Base-by-base conservation (phyloP, 495 filamentous ascomycete genomes). In the Penicillium dipodomyicola region DNA sequence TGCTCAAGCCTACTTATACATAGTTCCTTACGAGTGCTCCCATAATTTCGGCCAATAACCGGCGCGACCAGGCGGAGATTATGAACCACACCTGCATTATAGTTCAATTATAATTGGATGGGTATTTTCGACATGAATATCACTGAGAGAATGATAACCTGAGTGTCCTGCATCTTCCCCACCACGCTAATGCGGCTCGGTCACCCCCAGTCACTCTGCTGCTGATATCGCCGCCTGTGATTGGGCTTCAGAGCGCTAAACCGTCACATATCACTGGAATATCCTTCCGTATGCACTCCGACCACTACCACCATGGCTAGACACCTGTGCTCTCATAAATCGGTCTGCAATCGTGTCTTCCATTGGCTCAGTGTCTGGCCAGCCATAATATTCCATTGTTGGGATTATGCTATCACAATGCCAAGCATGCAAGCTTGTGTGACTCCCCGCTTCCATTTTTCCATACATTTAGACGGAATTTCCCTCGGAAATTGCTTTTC, bases 181-280 rank as follows among this genome's bases (percentile, higher is more conserved):
- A 57, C 56, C 47, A 29, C 64, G 61, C 66, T 69, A 69, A 69
- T 69, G 66, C 66, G 49, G 66, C 35, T 59, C 52, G 40, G 45
- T 69, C 66, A 69, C 65, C 9, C 52, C 57, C 32, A 58, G 42
- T 67, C 61, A 69, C 63, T 43, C 37, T 43, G 33, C 45, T 35
- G 41, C 54, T 49, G 33, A 39, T 48, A 15, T 17, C 23, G 35
- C 10, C 46, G 14, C 14, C 14, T 40, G 49, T 66, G 58, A 68
- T 68, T 66, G 61, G 63, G 15, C 45, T 50, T 12, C 44, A 19
- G 29, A 58, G 65, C 63, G 65, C 65, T 64, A 66, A 60, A 46
- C 43, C 63, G 51, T 66, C 63, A 66, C 63, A 56, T 33, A 17
- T 64, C 42, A 59, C 48, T 62, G 57, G 44, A 15, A 57, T 35